Evolutionary conservation across 805 yeast genomes (phyloP), one percentile per base, ranked within the genome.

Genomic region (Diddensiella santjacobensis): DNA sequence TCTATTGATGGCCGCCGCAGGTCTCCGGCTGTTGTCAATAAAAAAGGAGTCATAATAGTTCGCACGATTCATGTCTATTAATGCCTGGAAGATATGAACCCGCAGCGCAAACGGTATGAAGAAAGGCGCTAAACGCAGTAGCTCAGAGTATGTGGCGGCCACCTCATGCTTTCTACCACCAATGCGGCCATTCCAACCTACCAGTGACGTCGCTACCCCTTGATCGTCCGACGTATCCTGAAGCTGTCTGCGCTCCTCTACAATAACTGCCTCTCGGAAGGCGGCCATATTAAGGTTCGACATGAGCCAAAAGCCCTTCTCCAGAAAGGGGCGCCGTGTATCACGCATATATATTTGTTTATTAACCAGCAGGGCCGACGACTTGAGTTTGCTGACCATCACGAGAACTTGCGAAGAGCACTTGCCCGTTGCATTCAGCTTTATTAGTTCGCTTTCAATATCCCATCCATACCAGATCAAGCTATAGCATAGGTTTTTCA

Each of bases 31-130:
- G 22, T 6, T 13, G 4, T 18, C 31, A 8, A 13, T 8, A 8
- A 8, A 8, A 26, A 5, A 43, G 13, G 11, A 42, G 8, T 8
- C 4, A 35, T 37, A 13, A 26, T 26, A 8, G 13, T 8, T 8
- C 11, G 31, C 13, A 26, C 45, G 48, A 31, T 88, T 95, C 8
- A 71, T 52, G 2, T 71, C 74, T 31, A 87, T 77, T 47, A 87
- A 71, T 8, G 71, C 63, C 51, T 84, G 86, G 60, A 91, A 87
- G 1, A 87, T 71, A 43, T 74, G 75, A 0, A 87, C 96, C 42
- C 99, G 72, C 29, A 78, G 75, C 20, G 75, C 74, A 63, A 91
- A 91, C 0, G 87, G 80, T 4, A 91, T 72, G 68, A 89, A 83
- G 61, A 86, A 91, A 2, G 98, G 96, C 2, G 83, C 69, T 44